These are phyloP conservation scores for Crassisporium funariophilum DNA, from an alignment of 768 basidiomycete species.

Conservation along the genomic window DNA sequence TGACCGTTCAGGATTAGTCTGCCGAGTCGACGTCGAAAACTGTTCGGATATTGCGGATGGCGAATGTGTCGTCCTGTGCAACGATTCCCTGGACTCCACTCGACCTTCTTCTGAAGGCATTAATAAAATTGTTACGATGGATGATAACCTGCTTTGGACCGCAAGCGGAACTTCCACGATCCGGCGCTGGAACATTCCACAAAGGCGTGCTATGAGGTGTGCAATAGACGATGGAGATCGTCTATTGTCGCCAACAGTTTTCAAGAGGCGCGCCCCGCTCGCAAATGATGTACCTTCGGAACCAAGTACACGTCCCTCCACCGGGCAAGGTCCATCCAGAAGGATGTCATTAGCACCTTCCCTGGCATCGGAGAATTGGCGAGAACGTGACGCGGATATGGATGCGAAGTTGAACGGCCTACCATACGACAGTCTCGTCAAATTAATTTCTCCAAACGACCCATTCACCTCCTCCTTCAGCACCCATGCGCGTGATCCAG, in stretches of 20 bases:
- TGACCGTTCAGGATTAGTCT: conserved; percentile 87
- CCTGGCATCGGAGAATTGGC: conserved; percentile 33
- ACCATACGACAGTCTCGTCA: conserved; percentile 70
- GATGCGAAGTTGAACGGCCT: conserved; percentile 56
- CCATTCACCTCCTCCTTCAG: conserved; percentile 47
- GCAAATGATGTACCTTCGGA: conserved; percentile 20
- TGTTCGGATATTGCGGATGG: conserved; percentile 83
- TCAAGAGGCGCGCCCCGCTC: conserved; percentile 1
- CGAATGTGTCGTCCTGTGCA: conserved; percentile 84
- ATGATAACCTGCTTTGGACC: conserved; percentile 88
- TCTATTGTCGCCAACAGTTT: conserved; percentile 5
- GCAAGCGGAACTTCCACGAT: conserved; percentile 83
- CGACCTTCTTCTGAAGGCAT: conserved; percentile 53
- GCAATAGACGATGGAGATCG: conserved; percentile 27
- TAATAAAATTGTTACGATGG: conserved; percentile 80
- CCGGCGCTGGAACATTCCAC: conserved; percentile 78
- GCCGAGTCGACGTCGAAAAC: conserved; percentile 88
- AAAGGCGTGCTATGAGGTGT: conserved; percentile 41
- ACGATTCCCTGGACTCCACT: conserved; percentile 50
- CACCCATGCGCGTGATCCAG: conserved; percentile 60
- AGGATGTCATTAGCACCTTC: conserved; percentile 36
- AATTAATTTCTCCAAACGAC: conserved; percentile 68
- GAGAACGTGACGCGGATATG: conserved; percentile 31
- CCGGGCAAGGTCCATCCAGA: conserved; percentile 25
- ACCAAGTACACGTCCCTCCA: conserved; percentile 30